Conservation (phyloP, 371 early-diverging fungal species). For the Basidiobolus heterosporus region DNA sequence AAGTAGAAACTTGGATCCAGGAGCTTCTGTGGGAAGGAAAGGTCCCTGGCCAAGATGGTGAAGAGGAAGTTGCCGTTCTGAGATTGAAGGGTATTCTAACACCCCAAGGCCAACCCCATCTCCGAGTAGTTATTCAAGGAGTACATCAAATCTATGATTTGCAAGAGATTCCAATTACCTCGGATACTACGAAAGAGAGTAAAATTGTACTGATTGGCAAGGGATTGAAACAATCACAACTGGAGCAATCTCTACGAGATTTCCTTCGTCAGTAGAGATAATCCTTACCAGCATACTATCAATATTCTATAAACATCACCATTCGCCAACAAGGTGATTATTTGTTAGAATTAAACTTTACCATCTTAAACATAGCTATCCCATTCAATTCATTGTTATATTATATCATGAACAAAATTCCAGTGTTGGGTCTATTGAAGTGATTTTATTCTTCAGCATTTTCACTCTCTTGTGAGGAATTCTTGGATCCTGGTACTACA, state of each 20-base stretch:
- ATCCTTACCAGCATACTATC: too few relatives aligned
- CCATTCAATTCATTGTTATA: too few relatives aligned
- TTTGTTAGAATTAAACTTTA: too few relatives aligned
- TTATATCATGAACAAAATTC: too few relatives aligned
- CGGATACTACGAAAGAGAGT: slow-evolving; percentile 5
- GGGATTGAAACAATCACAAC: slow-evolving; percentile 4
- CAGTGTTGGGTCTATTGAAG: too few relatives aligned
- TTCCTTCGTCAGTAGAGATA: too few relatives aligned
- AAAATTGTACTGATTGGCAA: slow-evolving; percentile 17
- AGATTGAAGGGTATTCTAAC: slow-evolving; percentile 70
- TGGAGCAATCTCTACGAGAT: not conserved
- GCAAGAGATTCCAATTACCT: slow-evolving; percentile 18
- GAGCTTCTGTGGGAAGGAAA: slow-evolving; percentile 71
- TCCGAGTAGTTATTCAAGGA: slow-evolving; percentile 60
- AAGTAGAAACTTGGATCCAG: slow-evolving; percentile 79
- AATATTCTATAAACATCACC: too few relatives aligned
- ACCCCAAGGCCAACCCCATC: slow-evolving; percentile 17
- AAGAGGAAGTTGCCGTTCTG: slow-evolving; percentile 34
- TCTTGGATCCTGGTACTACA: too few relatives aligned
- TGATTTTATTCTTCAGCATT: too few relatives aligned
- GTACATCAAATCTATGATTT: slow-evolving; percentile 86
- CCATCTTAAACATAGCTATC: too few relatives aligned
- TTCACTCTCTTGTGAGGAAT: too few relatives aligned
- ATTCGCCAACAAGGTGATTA: too few relatives aligned
- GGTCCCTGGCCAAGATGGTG: slow-evolving; percentile 17